phyloP scores from a whole-genome alignment of 2,329 filamentous ascomycete genomes.

The Trichothecium sympodiale region DNA sequence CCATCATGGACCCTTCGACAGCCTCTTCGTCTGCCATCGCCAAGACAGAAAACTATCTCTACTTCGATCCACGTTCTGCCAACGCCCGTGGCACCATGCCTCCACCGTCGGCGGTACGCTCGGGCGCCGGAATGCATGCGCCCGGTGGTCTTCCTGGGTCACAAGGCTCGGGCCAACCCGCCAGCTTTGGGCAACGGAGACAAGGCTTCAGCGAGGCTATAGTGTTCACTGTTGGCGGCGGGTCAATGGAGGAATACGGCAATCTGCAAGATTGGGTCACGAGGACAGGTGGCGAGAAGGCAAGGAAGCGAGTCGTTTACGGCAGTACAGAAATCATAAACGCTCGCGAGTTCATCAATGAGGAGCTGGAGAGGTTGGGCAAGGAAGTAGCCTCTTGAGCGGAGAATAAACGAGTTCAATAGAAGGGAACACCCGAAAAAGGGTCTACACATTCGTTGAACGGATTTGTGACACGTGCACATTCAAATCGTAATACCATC shows the following conservation, averaged over 20 bases:
- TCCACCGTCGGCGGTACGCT: slow-evolving; percentile 53
- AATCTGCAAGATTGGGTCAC: slow-evolving; percentile 95
- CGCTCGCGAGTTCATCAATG: slow-evolving; percentile 53
- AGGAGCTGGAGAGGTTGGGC: slow-evolving; percentile 53
- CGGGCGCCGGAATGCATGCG: slow-evolving; percentile 26
- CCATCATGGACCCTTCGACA: slow-evolving; percentile 88
- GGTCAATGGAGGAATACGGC: slow-evolving; percentile 97
- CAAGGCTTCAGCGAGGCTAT: slow-evolving; percentile 86
- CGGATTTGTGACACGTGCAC: too few species aligned
- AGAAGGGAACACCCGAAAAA: slow-evolving; percentile 4
- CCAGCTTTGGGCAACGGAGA: slow-evolving; percentile 80
- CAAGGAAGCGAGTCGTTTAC: slow-evolving; percentile 78
- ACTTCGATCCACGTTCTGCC: slow-evolving; percentile 89
- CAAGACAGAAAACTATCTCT: slow-evolving; percentile 93
- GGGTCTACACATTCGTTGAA: too few species aligned
- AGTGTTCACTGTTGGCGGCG: slow-evolving; percentile 90
- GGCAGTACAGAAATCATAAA: slow-evolving; percentile 80
- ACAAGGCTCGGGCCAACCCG: slow-evolving; percentile 52
- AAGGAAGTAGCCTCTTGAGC: slow-evolving; percentile 35
- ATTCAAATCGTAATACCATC: too few species aligned
- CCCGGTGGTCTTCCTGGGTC: slow-evolving; percentile 40
- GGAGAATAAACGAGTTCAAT: slow-evolving; percentile 5
- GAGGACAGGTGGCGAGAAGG: slow-evolving; percentile 56
- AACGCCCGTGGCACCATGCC: slow-evolving; percentile 90
- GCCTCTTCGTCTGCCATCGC: slow-evolving; percentile 86